Percentiles rank a stretch among this genome's conserved stretches.
phyloP scores from a whole-genome alignment of 140 eudicot species.

The Cichorium intybus region DNA sequence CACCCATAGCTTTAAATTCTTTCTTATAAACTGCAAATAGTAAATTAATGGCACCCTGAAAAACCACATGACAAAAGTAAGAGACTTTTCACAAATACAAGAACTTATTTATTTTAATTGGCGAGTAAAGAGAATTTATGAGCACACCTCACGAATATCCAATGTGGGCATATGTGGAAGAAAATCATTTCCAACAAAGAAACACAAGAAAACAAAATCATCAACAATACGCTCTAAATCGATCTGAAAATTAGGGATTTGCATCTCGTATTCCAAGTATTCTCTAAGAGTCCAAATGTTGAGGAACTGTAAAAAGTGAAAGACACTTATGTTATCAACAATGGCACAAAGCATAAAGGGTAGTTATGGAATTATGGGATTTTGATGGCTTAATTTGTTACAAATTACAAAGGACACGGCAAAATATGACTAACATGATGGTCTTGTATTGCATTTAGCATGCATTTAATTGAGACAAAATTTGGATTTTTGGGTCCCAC shows the following conservation, averaged over 20 bases:
- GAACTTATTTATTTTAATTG: background rate
- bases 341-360: too few species aligned
- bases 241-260: slow-evolving; percentile 57
- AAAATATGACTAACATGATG: too few species aligned
- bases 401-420: too few species aligned
- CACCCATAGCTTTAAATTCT: slow-evolving; percentile 71
- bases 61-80: slow-evolving; percentile 3
- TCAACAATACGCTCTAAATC: slow-evolving; percentile 84
- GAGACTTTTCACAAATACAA: background rate
- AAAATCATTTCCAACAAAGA: slow-evolving; percentile 94
- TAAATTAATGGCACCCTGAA: slow-evolving; percentile 93
- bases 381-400: too few species aligned
- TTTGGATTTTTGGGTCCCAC: too few species aligned
- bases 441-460: too few species aligned
- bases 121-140: background rate
- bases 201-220: slow-evolving; percentile 88
- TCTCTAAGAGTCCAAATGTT: slow-evolving; percentile 92
- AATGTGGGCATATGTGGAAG: slow-evolving; percentile 98
- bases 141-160: slow-evolving; percentile 91
- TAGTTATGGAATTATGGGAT: too few species aligned
- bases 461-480: too few species aligned
- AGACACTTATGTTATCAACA: too few species aligned
- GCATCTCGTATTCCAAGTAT: slow-evolving; percentile 78
- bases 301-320: slow-evolving; percentile 61
- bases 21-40: slow-evolving; percentile 85